Evolutionary conservation across 176 grass and related monocot genomes (phyloP), one percentile per base, ranked within the genome.

Genomic region (Bromus sterilis): DNA sequence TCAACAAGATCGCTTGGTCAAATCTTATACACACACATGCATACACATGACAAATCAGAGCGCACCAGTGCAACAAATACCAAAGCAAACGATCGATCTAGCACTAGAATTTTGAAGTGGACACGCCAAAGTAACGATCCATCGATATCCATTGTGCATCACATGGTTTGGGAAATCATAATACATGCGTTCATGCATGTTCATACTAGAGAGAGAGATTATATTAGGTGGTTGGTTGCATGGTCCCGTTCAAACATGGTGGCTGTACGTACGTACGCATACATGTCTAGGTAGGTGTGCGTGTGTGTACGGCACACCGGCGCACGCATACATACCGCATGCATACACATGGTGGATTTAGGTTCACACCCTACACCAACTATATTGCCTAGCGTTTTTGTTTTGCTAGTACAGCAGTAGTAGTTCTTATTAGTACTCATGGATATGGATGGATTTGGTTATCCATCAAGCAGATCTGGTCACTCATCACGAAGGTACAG

Each of bases 231-330:
- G 55, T 4, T 63, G 23, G 18, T 53, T 53, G 48, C 48, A 53
- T 53, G 48, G 81, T 80, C 76, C 76, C 68, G 78, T 86, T 90
- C 88, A 90, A 82, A 86, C 83, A 78, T 86, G 20, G 80, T 86
- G 66, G 44, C 26, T 46, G 64, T 12, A 28, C 28, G 35, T 30
- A 71, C 24, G 33, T 67, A 40, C 0, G 9, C 15, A 13, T 26
- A 71, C 15, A 73, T 31, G 26, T 20, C 69, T 81, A 75, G 29
- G 55, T 46, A 64, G 55, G 40, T 79, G 75, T 28, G 51, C 85
- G 74, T 40, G 62, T 62, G 60, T 62, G 80, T 72, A 79, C 87
- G 66, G 79, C 23, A 16, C 14, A 18, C 24, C 40, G 67, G 25
- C 57, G 6, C 75, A n/a, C 60, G 14, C 51, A 29, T 35, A 9